Percentiles rank a stretch among this genome's conserved stretches.
These are phyloP conservation scores for Deinandra increscens DNA, from an alignment of 129 eudicot species.

Conservation along the genomic window DNA sequence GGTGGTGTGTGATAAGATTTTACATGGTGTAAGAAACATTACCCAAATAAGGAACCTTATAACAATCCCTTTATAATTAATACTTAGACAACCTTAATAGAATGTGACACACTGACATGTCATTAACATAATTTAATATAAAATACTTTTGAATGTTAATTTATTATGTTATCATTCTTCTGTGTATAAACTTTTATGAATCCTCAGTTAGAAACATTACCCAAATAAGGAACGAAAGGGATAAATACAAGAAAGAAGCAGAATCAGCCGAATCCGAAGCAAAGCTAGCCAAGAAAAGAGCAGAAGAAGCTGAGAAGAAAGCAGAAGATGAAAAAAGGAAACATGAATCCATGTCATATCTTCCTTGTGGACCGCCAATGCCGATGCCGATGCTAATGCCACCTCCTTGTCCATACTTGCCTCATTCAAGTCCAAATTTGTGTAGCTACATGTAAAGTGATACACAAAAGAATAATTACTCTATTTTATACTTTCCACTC, in stretches of 20 bases:
- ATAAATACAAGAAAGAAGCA: neutral
- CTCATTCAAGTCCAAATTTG: neutral
- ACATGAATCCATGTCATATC: neutral
- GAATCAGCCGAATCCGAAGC: neutral
- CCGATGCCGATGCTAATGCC: slow-evolving; percentile 2
- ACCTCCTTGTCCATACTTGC: neutral
- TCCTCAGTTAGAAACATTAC: neutral
- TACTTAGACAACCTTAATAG: no score
- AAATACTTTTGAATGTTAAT: no score
- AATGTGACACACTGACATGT: no score
- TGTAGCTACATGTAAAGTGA: neutral
- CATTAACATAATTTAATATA: no score
- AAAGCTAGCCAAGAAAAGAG: neutral
- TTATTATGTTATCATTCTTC: no score
- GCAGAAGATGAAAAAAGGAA: neutral
- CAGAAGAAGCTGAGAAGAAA: neutral
- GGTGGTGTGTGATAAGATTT: no score
- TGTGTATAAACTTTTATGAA: neutral
- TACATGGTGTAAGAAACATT: no score
- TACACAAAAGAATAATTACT: no score
- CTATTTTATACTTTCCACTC: no score
- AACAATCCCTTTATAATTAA: no score
- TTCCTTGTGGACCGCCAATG: neutral
- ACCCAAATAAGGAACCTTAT: no score
- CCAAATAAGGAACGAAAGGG: neutral